A percentile compares a stretch with the other conserved stretches of the same genome.
Evolutionary conservation across 768 basidiomycete genomes (phyloP).

Genomic region (Agrocybe chaxingu): DNA sequence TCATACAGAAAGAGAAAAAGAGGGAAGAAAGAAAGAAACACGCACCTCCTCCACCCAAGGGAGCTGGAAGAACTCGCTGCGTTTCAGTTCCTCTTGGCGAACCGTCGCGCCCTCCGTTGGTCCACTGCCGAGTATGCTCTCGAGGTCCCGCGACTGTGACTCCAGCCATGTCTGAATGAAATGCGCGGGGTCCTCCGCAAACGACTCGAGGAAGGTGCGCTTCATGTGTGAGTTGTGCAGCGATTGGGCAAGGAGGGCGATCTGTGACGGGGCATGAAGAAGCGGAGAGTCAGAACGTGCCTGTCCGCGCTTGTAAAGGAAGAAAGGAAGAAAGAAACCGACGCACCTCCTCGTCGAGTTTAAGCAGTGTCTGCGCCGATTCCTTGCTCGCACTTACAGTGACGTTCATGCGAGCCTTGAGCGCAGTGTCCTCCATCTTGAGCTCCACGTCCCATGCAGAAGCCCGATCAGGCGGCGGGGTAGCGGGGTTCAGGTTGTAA

Average conservation of each 20-base stretch:
- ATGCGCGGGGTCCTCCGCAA: constrained; percentile 71
- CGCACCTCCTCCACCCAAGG: constrained; percentile 84
- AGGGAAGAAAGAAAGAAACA: background rate
- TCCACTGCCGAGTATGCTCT: constrained; percentile 86
- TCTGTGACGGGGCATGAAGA: constrained; percentile 37
- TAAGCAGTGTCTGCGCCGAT: constrained; percentile 59
- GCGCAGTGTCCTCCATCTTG: constrained; percentile 74
- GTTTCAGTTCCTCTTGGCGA: constrained; percentile 81
- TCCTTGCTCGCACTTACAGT: constrained; percentile 69
- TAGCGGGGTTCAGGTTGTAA: constrained; percentile 65
- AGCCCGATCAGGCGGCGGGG: constrained; percentile 64
- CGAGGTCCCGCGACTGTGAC: constrained; percentile 88
- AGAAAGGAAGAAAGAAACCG: background rate
- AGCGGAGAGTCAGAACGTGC: background rate
- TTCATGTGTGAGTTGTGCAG: constrained; percentile 86
- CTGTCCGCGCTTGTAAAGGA: background rate
- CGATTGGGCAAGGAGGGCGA: constrained; percentile 79
- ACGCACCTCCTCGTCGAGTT: constrained; percentile 87
- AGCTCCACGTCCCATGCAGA: constrained; percentile 87
- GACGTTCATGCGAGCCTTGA: constrained; percentile 77
- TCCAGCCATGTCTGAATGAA: constrained; percentile 91
- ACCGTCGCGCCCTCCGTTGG: constrained; percentile 75
- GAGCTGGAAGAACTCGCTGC: constrained; percentile 88
- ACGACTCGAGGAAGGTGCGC: constrained; percentile 79
- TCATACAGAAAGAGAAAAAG: background rate